Evolutionary conservation across 1,139 yeast species (phyloP).

Genomic region (Geotrichum reessii): DNA sequence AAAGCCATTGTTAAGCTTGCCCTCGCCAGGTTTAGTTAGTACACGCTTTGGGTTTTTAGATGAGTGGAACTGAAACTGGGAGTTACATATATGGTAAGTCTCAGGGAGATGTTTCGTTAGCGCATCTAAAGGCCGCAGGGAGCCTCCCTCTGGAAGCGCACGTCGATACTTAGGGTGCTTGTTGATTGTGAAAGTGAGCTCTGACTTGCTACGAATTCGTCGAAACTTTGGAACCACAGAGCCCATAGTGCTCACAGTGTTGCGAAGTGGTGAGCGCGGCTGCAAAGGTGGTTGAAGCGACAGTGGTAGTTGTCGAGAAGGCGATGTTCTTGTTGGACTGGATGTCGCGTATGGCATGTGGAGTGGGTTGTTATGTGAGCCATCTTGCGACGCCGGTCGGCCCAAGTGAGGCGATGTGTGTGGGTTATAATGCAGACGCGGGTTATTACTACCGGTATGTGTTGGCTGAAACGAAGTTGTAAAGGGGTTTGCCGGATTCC

Average conservation of each 20-base stretch:
- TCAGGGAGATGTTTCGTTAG: slow-evolving; percentile 70
- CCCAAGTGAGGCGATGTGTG: slow-evolving; percentile 12
- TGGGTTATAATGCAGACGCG: slow-evolving; percentile 4
- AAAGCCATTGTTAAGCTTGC: slow-evolving; percentile 68
- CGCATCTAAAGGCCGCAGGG: slow-evolving; percentile 67
- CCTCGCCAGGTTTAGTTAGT: slow-evolving; percentile 85
- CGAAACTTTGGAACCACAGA: slow-evolving; percentile 40
- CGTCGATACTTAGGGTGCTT: slow-evolving; percentile 71
- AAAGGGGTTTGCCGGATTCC: slow-evolving; percentile 2
- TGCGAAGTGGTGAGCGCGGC: not conserved
- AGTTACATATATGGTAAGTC: slow-evolving; percentile 82
- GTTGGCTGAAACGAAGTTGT: slow-evolving; percentile 1
- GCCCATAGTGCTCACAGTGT: not conserved
- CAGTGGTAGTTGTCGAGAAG: not conserved
- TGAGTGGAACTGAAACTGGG: slow-evolving; percentile 75
- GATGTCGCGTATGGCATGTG: not conserved
- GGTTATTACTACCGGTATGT: not conserved
- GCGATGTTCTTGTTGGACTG: not conserved
- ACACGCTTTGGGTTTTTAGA: slow-evolving; percentile 87
- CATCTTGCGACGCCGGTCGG: not conserved
- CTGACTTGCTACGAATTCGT: slow-evolving; percentile 43
- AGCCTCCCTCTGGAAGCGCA: slow-evolving; percentile 70
- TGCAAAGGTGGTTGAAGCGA: not conserved
- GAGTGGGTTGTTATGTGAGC: not conserved
- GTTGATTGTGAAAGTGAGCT: slow-evolving; percentile 59